Evolutionary conservation across 768 basidiomycete genomes (phyloP), one percentile per base, ranked within the genome.

Genomic region (Hericium rajendrae): DNA sequence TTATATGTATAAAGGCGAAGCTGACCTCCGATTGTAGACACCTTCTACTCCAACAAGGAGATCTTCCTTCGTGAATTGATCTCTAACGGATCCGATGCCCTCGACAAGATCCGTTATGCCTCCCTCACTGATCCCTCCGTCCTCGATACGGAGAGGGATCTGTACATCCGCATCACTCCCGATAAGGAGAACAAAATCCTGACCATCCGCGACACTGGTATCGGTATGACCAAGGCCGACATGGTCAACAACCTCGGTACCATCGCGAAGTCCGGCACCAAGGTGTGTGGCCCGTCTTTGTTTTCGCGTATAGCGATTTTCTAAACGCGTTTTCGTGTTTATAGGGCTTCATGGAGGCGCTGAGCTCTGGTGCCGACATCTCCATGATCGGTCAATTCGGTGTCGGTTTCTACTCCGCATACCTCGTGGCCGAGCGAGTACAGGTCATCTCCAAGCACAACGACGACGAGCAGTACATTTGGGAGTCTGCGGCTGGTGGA

Each of bases 1-100:
- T 38, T 52, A 52, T 32, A 56, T n/a, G n/a, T 41, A 40, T 49
- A 18, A n/a, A 38, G 40, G 51, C 57, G 59, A 51, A 51, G 22
- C 63, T 66, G 12, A 67, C 63, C 10, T 28, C 43, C 53, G 49
- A 51, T 10, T n/a, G 18, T 63, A 91, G 90, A 97, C 81, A 97
- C 95, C 62, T 98, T 98, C 86, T 99, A 98, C 85, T 97, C 94
- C 61, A 97, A 99, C 86, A 99, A 99, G 82, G 95, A 97, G 78
- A 98, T 99, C 74, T 98, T 98, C 85, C 86, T 99, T 66, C 91
- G 97, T 72, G 97, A 98, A 76, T 62, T 98, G 65, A 97, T 95
- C 75, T 98, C 95, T 63, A 97, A 97, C 78, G 77, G 79, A 63
- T 98, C 97, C 59, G 97, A 98, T 84, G 97, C 97, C 52, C 84